These are phyloP conservation scores for Ceratocystis harringtonii DNA, from an alignment of 2,329 filamentous ascomycete genomes.

Conservation along the genomic window DNA sequence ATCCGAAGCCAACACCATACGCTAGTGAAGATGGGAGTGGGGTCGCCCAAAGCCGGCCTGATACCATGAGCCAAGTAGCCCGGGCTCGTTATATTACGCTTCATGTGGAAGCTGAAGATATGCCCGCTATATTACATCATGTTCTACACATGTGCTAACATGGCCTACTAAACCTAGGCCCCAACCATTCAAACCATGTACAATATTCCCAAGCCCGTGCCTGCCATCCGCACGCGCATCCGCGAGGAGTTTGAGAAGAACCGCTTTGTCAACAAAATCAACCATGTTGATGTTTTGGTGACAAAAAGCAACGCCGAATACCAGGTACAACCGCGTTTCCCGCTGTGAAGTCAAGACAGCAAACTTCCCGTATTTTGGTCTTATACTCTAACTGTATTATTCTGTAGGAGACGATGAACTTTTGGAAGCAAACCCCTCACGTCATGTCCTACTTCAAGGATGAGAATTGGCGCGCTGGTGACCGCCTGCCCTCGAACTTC, in stretches of 20 bases:
- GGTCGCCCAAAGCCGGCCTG: neutral
- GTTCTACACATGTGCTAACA: neutral
- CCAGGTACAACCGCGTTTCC: constrained; percentile 48
- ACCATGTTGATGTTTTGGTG: constrained; percentile 75
- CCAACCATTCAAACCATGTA: constrained; percentile 98
- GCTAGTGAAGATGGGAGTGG: neutral
- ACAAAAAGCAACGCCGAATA: constrained; percentile 87
- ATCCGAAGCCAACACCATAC: neutral
- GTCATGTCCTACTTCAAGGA: constrained; percentile 93
- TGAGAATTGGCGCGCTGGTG: constrained; percentile 61
- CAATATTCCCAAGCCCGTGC: constrained; percentile 75
- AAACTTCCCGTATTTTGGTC: neutral
- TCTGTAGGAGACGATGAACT: constrained; percentile 87
- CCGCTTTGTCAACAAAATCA: constrained; percentile 79
- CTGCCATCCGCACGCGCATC: constrained; percentile 79
- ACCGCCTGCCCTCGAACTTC: constrained; percentile 74
- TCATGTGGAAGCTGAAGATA: neutral
- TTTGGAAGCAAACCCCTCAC: constrained; percentile 94
- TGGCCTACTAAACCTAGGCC: constrained; percentile 41
- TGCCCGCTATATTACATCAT: too few relatives aligned
- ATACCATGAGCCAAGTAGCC: neutral
- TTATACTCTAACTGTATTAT: neutral
- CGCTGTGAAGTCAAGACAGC: neutral
- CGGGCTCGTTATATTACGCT: neutral
- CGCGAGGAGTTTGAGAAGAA: constrained; percentile 94